Conservation (phyloP, 2,329 filamentous ascomycete species). For the Xylaria sp. region DNA sequence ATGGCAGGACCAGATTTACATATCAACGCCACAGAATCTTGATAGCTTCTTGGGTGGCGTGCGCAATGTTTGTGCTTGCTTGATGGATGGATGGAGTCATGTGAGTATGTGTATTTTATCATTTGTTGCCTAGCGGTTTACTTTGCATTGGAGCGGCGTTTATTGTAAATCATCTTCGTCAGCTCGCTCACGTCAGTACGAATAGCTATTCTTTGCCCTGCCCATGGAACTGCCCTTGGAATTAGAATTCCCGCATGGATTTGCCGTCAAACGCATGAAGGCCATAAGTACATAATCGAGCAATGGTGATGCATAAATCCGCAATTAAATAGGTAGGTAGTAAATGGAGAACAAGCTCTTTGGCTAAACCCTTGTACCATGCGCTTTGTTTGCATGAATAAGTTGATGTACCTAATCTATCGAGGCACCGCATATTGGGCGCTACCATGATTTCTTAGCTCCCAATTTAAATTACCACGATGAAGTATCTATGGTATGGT, state of each 20-base stretch:
- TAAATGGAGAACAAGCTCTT: neutral
- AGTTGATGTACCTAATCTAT: neutral
- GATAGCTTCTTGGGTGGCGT: conserved; percentile 23
- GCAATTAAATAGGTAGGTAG: conserved; percentile 15
- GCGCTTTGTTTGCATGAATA: neutral
- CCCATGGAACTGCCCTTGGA: too few species aligned
- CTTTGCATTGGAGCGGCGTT: conserved; percentile 36
- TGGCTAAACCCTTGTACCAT: conserved; percentile 2
- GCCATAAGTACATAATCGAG: neutral
- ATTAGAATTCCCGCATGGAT: neutral
- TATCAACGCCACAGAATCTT: conserved; percentile 12
- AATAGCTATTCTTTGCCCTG: too few species aligned
- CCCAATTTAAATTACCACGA: neutral
- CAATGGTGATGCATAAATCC: conserved; percentile 25
- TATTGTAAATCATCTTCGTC: conserved; percentile 21
- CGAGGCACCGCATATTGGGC: neutral
- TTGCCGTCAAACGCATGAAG: neutral
- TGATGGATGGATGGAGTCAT: conserved; percentile 22
- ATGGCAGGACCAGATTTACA: conserved; percentile 19
- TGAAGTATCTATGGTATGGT: neutral
- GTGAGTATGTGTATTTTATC: conserved; percentile 9
- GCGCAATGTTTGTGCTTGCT: conserved; percentile 19
- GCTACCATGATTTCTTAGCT: neutral
- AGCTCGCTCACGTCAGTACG: neutral
- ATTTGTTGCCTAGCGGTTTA: conserved; percentile 19